Base-by-base conservation (phyloP, 1,139 yeast species). In the Candida smagusa region DNA sequence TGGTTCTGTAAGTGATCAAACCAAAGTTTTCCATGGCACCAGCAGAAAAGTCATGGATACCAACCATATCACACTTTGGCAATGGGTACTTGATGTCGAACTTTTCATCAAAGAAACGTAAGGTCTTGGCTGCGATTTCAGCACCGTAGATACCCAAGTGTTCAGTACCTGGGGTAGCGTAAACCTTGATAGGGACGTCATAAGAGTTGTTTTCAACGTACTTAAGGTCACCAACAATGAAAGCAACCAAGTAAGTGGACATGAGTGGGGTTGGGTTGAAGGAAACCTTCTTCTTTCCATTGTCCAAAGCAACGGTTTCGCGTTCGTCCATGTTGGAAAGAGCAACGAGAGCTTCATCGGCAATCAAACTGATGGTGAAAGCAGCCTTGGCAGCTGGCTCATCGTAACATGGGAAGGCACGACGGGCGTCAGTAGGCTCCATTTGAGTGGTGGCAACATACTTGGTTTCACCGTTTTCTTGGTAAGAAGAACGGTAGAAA, bases 401-500 rank as follows among this genome's bases (percentile, higher is more conserved):
- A 57, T 84, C 94, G 47, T 83, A 77, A 54, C 87, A 84, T 12
- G 95, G 95, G 65, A 85, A 82, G 1, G 94, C 90, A 53, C 88
- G 74, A 59, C 95, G 80, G 37, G 90, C 88, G 57, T 84, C 90
- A 22, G 90, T 83, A 25, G 95, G 85, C 62, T 85, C 95, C 74
- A 85, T 83, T 63, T 85, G 95, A 31, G 95, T 85, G 28, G 90
- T 79, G 33, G 87, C 82, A 69, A 84, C 74, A 46, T 73, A 77
- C 53, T 81, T 79, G 34, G 75, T 71, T 43, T 70, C 71, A 7
- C 85, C 89, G 37, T 80, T 66, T 47, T 74, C 73, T 51, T 68
- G 73, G 62, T 87, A 87, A 28, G 79, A 76, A 5, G 95, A 85
- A 54, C 92, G 78, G 66, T 85, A 85, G 63, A 84, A 84, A 12